Evolutionary conservation across 2,329 filamentous ascomycete species (phyloP).

Genomic region (Penicillium hesseltinei): DNA sequence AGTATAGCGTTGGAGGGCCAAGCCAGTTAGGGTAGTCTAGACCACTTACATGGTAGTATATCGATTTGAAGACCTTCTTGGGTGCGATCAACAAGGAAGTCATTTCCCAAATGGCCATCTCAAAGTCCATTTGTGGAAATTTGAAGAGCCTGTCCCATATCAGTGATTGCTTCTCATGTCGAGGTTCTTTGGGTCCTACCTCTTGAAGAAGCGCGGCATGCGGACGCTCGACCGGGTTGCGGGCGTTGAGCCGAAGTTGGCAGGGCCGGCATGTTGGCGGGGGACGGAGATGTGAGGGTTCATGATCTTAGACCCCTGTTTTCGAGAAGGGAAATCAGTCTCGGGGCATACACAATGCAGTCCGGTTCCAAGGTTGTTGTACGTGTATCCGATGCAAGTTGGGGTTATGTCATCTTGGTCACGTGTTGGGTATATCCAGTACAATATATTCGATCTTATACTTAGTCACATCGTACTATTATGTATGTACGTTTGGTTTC

Average conservation of each 20-base stretch:
- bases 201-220: slow-evolving; percentile 67
- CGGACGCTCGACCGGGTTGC: slow-evolving; percentile 54
- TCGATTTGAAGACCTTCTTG: slow-evolving; percentile 69
- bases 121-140: slow-evolving; percentile 72
- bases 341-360: slow-evolving; percentile 6
- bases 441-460: too few relatives aligned
- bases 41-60: slow-evolving; percentile 65
- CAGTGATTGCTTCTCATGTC: slow-evolving; percentile 1
- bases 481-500: neutral
- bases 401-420: slow-evolving; percentile 15
- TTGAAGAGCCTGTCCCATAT: slow-evolving; percentile 58
- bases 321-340: neutral
- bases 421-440: slow-evolving; percentile 1
- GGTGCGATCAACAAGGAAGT: slow-evolving; percentile 65
- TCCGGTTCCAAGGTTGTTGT: neutral
- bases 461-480: too few relatives aligned
- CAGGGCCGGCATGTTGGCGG: slow-evolving; percentile 54
- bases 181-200: slow-evolving; percentile 36
- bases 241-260: slow-evolving; percentile 54
- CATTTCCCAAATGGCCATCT: slow-evolving; percentile 73
- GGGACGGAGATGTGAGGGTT: slow-evolving; percentile 61
- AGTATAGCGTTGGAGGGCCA: slow-evolving; percentile 7
- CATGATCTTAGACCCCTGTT: slow-evolving; percentile 39
- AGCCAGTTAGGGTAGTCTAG: neutral
- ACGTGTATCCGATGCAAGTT: neutral